A percentile compares a stretch with the other conserved stretches of the same genome.
These are phyloP conservation scores for Verticillium tricorpus DNA, from an alignment of 2,329 filamentous ascomycete species.

Conservation along the genomic window DNA sequence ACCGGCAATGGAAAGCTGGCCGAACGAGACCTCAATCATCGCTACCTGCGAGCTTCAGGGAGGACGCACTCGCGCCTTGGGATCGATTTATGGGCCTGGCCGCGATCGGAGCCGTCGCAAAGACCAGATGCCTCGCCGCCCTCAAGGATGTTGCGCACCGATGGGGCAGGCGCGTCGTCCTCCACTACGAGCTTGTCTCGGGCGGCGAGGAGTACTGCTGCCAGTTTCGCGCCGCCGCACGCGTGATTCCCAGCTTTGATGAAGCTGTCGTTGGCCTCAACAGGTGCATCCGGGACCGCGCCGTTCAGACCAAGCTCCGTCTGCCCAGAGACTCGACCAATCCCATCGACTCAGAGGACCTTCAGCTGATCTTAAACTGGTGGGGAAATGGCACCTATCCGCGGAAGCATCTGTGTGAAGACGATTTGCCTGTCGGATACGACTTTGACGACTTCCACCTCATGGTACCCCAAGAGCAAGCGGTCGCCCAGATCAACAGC, in stretches of 20 bases:
- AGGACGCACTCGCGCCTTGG: not conserved
- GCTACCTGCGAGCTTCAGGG: not conserved
- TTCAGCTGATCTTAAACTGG: not conserved
- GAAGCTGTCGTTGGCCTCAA: not conserved
- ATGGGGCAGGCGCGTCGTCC: slow-evolving; percentile 6
- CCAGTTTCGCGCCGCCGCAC: slow-evolving; percentile 5
- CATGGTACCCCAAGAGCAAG: slow-evolving; percentile 3
- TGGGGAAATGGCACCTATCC: not conserved
- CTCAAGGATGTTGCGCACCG: not conserved
- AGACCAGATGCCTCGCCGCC: not conserved
- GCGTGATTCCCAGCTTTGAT: not conserved
- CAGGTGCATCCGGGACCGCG: not conserved
- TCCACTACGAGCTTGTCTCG: slow-evolving; percentile 9
- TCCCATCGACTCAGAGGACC: not conserved
- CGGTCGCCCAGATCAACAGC: not conserved
- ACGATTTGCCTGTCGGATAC: slow-evolving; percentile 2
- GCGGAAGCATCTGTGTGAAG: not conserved
- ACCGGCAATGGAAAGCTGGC: not conserved
- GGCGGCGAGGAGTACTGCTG: slow-evolving; percentile 10
- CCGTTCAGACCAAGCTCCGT: not conserved
- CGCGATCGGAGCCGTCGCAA: not conserved
- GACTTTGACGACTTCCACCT: slow-evolving; percentile 8
- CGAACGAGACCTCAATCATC: not conserved
- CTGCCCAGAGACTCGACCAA: not conserved
- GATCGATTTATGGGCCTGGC: not conserved